These are phyloP conservation scores for Alternaria burnsii DNA, from an alignment of 2,329 filamentous ascomycete species.

Conservation along the genomic window DNA sequence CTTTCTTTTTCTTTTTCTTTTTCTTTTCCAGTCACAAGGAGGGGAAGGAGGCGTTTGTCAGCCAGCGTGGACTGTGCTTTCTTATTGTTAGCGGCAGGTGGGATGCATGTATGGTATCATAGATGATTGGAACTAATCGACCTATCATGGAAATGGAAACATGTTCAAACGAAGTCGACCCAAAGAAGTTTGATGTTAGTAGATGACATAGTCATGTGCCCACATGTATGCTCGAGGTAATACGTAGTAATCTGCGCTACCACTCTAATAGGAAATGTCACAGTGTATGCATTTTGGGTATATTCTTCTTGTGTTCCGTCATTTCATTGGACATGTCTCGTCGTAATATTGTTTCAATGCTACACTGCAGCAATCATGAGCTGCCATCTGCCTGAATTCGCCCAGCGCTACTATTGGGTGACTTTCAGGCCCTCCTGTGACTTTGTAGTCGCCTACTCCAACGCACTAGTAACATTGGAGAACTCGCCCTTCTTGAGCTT, in stretches of 20 bases:
- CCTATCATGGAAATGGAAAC: slow-evolving; percentile 8
- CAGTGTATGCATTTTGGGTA: neutral
- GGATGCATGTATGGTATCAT: neutral
- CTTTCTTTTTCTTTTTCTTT: slow-evolving; percentile 6
- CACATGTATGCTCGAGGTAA: neutral
- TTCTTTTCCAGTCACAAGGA: neutral
- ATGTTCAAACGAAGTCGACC: neutral
- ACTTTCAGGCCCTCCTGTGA: neutral
- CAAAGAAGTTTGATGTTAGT: neutral
- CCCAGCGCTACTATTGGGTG: neutral
- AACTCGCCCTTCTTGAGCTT: slow-evolving; percentile 99
- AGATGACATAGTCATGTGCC: neutral
- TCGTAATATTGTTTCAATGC: slow-evolving; percentile 10
- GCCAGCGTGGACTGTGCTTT: slow-evolving; percentile 6
- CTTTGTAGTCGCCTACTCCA: slow-evolving; percentile 62
- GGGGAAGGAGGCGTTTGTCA: slow-evolving; percentile 10
- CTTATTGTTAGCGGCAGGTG: neutral
- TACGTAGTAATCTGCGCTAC: neutral
- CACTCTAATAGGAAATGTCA: neutral
- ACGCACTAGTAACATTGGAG: slow-evolving; percentile 85
- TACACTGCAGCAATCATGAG: neutral
- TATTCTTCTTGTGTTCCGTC: neutral
- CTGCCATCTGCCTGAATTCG: neutral
- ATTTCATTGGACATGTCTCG: slow-evolving; percentile 20
- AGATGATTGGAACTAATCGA: slow-evolving; percentile 1